phyloP scores from a whole-genome alignment of 2,329 filamentous ascomycete species.

The Fusarium sp. region DNA sequence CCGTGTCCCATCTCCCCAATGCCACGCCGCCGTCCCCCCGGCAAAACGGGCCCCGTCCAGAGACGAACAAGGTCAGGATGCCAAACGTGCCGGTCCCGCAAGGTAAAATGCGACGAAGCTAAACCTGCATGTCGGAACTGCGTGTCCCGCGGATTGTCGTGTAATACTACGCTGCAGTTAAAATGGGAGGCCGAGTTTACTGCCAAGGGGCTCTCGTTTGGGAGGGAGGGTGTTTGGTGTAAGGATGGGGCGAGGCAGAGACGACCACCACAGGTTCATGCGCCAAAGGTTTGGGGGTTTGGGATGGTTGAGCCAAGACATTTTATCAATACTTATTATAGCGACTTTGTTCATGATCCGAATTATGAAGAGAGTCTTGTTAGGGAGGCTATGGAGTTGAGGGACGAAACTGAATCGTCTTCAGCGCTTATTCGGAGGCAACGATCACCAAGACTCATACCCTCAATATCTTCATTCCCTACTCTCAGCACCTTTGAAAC shows the following conservation, averaged over 20 bases:
- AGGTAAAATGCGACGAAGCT: constrained; percentile 43
- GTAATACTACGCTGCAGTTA: constrained; percentile 26
- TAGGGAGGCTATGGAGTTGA: constrained; percentile 19
- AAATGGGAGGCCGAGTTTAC: constrained; percentile 50
- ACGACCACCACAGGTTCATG: not conserved
- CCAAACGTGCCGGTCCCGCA: constrained; percentile 40
- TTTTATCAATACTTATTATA: constrained; percentile 39
- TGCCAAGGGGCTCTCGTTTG: constrained; percentile 44
- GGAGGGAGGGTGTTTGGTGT: constrained; percentile 47
- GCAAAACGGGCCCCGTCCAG: constrained; percentile 25
- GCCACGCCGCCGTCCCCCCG: constrained; percentile 35
- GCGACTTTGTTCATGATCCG: constrained; percentile 26
- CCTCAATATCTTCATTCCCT: constrained; percentile 27
- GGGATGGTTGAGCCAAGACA: constrained; percentile 14
- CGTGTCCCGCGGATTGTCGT: constrained; percentile 23
- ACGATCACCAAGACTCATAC: not conserved
- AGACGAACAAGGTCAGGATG: constrained; percentile 39
- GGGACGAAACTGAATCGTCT: constrained; percentile 6
- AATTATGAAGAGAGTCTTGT: constrained; percentile 29
- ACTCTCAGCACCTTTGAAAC: constrained; percentile 11
- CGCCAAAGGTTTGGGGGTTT: not conserved
- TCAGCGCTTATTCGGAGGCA: constrained; percentile 6
- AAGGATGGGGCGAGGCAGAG: constrained; percentile 22
- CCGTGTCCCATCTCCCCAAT: constrained; percentile 6
- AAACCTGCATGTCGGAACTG: constrained; percentile 38